These are phyloP conservation scores for Penicillium roqueforti DNA, from an alignment of 495 filamentous ascomycete species.

Conservation along the genomic window DNA sequence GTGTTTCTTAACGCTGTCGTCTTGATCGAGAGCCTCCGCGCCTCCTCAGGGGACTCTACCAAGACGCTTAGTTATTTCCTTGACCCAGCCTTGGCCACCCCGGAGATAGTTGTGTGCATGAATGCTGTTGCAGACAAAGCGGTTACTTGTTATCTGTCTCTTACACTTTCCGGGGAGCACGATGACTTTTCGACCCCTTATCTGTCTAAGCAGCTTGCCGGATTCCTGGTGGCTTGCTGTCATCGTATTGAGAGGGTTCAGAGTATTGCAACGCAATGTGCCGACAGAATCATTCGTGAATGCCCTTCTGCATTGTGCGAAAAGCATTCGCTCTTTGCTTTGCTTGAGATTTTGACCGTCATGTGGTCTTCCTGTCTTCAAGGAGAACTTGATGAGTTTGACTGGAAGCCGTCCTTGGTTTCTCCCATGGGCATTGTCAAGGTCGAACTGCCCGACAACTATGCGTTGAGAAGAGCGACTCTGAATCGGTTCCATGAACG, in stretches of 20 bases:
- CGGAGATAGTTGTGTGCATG: slow-evolving; percentile 82
- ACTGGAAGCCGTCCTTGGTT: slow-evolving; percentile 72
- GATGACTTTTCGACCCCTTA: slow-evolving; percentile 77
- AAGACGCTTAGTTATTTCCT: slow-evolving; percentile 86
- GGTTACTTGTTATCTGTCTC: slow-evolving; percentile 67
- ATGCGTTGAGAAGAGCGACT: slow-evolving; percentile 69
- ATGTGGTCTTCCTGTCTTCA: slow-evolving; percentile 96
- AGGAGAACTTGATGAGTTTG: slow-evolving; percentile 88
- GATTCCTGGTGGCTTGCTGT: slow-evolving; percentile 81
- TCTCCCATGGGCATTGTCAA: slow-evolving; percentile 70
- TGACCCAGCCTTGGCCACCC: slow-evolving; percentile 75
- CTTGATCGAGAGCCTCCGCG: slow-evolving; percentile 79
- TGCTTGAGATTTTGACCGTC: slow-evolving; percentile 83
- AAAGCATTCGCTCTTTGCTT: slow-evolving; percentile 80
- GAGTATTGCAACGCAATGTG: slow-evolving; percentile 71
- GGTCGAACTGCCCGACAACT: slow-evolving; percentile 89
- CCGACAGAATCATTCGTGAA: slow-evolving; percentile 75
- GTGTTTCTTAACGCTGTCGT: slow-evolving; percentile 86
- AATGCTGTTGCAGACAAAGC: slow-evolving; percentile 70
- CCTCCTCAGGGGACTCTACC: slow-evolving; percentile 78
- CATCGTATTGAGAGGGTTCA: slow-evolving; percentile 89
- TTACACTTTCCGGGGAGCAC: slow-evolving; percentile 62
- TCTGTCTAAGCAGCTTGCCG: slow-evolving; percentile 80
- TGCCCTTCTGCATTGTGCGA: slow-evolving; percentile 90
- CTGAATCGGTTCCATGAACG: slow-evolving; percentile 70